Conservation (phyloP, 1,139 yeast genomes). For the Scheffersomyces quercinus region DNA sequence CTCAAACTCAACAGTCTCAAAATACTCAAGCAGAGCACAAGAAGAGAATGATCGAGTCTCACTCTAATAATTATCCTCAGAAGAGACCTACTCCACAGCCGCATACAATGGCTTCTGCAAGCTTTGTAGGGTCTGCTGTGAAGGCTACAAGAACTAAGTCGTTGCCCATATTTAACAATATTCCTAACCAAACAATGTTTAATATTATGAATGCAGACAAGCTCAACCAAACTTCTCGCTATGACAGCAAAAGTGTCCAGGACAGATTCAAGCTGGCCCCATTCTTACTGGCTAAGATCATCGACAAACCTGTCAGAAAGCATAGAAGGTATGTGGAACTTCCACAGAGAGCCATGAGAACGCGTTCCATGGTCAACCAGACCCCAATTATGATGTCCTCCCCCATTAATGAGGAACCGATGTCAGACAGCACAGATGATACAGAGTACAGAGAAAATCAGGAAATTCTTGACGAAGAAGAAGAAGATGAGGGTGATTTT, state of each 20-base stretch:
- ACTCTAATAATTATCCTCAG: conserved; percentile 7
- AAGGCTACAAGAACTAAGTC: conserved; percentile 70
- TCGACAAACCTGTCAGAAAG: conserved; percentile 37
- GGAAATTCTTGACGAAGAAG: conserved; percentile 11
- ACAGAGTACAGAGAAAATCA: conserved; percentile 32
- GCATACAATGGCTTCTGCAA: conserved; percentile 3
- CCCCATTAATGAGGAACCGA: conserved; percentile 41
- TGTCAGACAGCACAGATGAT: conserved; percentile 33
- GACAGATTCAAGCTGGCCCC: conserved; percentile 52
- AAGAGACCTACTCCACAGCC: conserved; percentile 6
- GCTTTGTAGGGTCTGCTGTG: conserved; percentile 33
- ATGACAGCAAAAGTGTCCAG: conserved; percentile 45
- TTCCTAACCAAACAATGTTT: conserved; percentile 41
- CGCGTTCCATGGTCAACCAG: conserved; percentile 40
- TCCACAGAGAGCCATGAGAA: conserved; percentile 46
- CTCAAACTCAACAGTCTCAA: conserved; percentile 7
- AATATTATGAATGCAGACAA: conserved; percentile 47
- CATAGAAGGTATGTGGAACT: conserved; percentile 32
- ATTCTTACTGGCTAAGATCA: conserved; percentile 42
- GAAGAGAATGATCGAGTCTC: conserved; percentile 6
- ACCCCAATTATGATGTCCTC: conserved; percentile 36
- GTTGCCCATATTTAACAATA: conserved; percentile 54
- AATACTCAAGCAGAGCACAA: conserved; percentile 2
- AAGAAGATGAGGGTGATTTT: conserved; percentile 15
- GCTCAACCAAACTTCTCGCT: conserved; percentile 38